Percentiles rank a stretch among this genome's conserved stretches.
Evolutionary conservation across 2,329 filamentous ascomycete genomes (phyloP).

Genomic region (Biscogniauxia marginata): DNA sequence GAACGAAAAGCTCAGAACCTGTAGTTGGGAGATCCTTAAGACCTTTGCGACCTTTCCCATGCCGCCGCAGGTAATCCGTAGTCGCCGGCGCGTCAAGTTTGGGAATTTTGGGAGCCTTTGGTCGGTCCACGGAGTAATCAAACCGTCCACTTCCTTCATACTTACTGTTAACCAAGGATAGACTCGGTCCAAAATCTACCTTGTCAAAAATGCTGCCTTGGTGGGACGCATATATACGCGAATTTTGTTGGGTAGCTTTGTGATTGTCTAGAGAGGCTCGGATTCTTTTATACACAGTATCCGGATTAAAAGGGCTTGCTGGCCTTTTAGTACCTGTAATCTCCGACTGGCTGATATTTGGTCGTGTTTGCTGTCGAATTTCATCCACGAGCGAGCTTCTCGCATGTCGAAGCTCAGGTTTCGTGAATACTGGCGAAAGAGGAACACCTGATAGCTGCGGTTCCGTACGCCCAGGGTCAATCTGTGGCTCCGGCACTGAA

Average conservation of each 20-base stretch:
- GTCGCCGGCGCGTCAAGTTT: constrained; percentile 40
- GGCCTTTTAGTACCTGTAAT: constrained; percentile 45
- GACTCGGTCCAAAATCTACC: constrained; percentile 51
- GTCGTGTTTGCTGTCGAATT: constrained; percentile 24
- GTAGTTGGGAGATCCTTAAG: constrained; percentile 36
- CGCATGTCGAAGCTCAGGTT: constrained; percentile 58
- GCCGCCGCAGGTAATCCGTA: constrained; percentile 48
- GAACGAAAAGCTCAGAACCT: constrained; percentile 38
- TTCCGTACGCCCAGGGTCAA: constrained; percentile 19
- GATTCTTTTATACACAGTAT: constrained; percentile 59
- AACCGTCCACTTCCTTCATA: constrained; percentile 58
- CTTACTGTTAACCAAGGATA: constrained; percentile 56
- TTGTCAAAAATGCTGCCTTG: constrained; percentile 53
- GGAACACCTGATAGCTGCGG: constrained; percentile 11
- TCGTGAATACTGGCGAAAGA: constrained; percentile 47
- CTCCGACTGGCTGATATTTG: constrained; percentile 30
- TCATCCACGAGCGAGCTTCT: constrained; percentile 52
- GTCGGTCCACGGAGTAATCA: constrained; percentile 41
- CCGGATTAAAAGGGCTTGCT: constrained; percentile 56
- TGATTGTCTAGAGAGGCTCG: constrained; percentile 44
- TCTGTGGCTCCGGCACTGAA: constrained; percentile 15
- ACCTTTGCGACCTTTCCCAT: constrained; percentile 41
- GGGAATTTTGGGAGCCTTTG: constrained; percentile 29
- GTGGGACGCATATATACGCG: constrained; percentile 27
- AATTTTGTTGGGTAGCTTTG: constrained; percentile 23